Evolutionary conservation across 2,329 filamentous ascomycete species (phyloP).

Genomic region (Pseudocercospora eumusae): DNA sequence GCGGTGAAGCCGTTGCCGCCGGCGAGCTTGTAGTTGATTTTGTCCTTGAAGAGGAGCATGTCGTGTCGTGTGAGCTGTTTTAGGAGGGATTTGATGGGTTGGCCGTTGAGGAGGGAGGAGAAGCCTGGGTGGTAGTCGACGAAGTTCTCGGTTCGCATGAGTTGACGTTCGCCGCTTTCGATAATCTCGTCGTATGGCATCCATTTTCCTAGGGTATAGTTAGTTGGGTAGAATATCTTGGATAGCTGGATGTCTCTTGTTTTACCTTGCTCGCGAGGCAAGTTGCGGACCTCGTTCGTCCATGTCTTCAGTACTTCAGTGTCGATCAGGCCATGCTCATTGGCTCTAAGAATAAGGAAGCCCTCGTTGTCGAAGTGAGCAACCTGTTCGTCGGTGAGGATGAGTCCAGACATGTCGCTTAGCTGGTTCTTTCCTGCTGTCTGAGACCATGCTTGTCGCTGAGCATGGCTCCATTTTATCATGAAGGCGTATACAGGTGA

Average conservation of each 20-base stretch:
- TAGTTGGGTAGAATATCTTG: too few species aligned
- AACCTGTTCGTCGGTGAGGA: slow-evolving; percentile 29
- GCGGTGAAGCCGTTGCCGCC: slow-evolving; percentile 47
- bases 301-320: slow-evolving; percentile 27
- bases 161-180: slow-evolving; percentile 27
- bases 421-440: background rate
- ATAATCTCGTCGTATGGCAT: slow-evolving; percentile 37
- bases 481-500: background rate
- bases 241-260: too few species aligned
- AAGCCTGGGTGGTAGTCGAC: slow-evolving; percentile 37
- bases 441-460: background rate
- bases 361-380: slow-evolving; percentile 30
- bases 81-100: slow-evolving; percentile 37
- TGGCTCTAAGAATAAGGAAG: slow-evolving; percentile 28
- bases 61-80: slow-evolving; percentile 42
- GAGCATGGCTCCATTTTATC: background rate
- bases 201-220: slow-evolving; percentile 21
- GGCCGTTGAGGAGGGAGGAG: slow-evolving; percentile 42
- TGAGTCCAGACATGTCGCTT: slow-evolving; percentile 25
- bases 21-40: slow-evolving; percentile 48
- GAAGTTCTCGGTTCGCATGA: slow-evolving; percentile 36
- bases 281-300: slow-evolving; percentile 29
- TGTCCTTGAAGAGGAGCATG: slow-evolving; percentile 49
- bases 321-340: slow-evolving; percentile 30
- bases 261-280: slow-evolving; percentile 27